Evolutionary conservation across 768 basidiomycete species (phyloP).

Genomic region (Boletus sensibilis): DNA sequence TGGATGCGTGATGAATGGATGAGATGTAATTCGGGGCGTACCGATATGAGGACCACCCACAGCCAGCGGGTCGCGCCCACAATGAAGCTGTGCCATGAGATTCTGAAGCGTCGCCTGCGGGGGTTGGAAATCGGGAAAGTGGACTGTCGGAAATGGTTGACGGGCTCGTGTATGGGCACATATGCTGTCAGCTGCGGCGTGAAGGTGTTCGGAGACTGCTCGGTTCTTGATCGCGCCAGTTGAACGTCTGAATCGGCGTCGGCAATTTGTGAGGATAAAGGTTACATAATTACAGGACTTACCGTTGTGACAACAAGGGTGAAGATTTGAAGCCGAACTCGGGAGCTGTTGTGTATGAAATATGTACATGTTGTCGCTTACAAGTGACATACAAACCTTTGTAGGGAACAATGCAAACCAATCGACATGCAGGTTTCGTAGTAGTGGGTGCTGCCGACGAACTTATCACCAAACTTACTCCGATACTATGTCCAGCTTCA

Average conservation of each 20-base stretch:
- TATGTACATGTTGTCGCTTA: conserved; percentile 1
- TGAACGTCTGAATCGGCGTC: background rate
- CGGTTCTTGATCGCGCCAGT: background rate
- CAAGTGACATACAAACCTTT: conserved; percentile 4
- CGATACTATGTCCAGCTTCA: conserved; percentile 24
- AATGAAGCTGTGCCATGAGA: conserved; percentile 5
- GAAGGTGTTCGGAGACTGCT: background rate
- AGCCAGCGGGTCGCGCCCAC: conserved; percentile 1
- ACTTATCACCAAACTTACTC: conserved; percentile 6
- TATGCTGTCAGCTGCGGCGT: background rate
- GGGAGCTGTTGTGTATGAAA: background rate
- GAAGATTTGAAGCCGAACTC: background rate
- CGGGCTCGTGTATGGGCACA: background rate
- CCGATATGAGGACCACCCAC: background rate
- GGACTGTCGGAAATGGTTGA: background rate
- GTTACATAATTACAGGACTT: background rate
- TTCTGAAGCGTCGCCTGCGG: background rate
- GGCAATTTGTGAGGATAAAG: background rate
- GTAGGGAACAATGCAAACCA: background rate
- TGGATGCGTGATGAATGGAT: background rate
- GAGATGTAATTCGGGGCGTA: background rate
- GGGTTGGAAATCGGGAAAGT: background rate
- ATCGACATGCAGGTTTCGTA: background rate
- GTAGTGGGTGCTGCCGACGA: background rate
- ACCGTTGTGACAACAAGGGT: background rate